Percentiles rank a stretch among this genome's conserved stretches.
Conservation (phyloP, 2,329 filamentous ascomycete genomes). For the Grosmannia huntii region DNA sequence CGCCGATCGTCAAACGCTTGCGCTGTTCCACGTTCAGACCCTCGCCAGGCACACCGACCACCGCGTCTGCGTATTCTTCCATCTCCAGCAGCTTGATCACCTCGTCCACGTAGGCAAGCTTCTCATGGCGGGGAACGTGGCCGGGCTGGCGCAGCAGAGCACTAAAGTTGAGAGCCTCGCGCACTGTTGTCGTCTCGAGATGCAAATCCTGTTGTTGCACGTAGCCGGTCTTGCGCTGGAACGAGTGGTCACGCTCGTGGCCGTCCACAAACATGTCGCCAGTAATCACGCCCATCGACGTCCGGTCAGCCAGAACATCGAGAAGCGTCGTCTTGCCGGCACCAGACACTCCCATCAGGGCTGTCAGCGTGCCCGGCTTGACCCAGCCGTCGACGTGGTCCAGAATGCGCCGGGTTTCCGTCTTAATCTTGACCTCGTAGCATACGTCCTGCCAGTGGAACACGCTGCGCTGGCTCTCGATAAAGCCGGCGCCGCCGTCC, state of each 20-base stretch:
- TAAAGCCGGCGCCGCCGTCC: slow-evolving; percentile 30
- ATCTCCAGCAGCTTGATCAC: slow-evolving; percentile 87
- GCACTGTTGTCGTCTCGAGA: slow-evolving; percentile 69
- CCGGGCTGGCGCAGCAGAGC: slow-evolving; percentile 75
- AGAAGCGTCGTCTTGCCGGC: slow-evolving; percentile 87
- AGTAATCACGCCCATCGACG: slow-evolving; percentile 77
- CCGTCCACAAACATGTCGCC: slow-evolving; percentile 66
- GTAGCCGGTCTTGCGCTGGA: slow-evolving; percentile 86
- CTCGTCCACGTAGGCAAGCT: slow-evolving; percentile 78
- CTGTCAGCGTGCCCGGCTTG: slow-evolving; percentile 80
- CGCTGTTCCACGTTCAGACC: slow-evolving; percentile 62
- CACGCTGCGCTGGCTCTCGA: slow-evolving; percentile 52
- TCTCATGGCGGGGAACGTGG: slow-evolving; percentile 60
- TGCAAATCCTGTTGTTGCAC: slow-evolving; percentile 90
- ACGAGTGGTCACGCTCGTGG: slow-evolving; percentile 60
- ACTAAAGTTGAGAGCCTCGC: slow-evolving; percentile 77
- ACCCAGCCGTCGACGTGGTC: slow-evolving; percentile 88
- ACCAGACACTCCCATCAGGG: slow-evolving; percentile 81
- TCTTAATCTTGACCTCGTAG: slow-evolving; percentile 68
- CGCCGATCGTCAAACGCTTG: slow-evolving; percentile 73
- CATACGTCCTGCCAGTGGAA: slow-evolving; percentile 82
- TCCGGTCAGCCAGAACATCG: slow-evolving; percentile 73
- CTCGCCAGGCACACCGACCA: slow-evolving; percentile 82
- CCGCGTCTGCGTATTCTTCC: slow-evolving; percentile 77
- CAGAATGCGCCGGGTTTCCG: slow-evolving; percentile 61